Conservation (phyloP, 2,329 filamentous ascomycete species). For the Exophiala viscosa region DNA sequence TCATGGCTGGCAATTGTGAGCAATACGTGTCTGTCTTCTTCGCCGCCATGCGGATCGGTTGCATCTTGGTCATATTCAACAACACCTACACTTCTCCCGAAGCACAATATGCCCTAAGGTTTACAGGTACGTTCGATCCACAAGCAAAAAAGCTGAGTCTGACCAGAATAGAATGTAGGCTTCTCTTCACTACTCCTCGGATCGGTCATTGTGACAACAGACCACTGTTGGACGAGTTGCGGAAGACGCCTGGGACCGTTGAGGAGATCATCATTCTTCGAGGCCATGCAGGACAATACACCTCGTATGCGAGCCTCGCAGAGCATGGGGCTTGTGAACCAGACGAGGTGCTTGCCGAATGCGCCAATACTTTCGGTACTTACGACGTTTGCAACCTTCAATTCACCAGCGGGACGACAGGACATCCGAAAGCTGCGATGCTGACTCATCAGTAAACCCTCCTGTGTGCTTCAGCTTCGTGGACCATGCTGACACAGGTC, state of each 20-base stretch:
- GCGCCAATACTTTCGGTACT: conserved; percentile 56
- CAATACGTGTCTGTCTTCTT: conserved; percentile 67
- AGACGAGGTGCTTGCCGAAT: conserved; percentile 50
- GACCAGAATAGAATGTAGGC: conserved; percentile 56
- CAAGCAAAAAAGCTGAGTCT: not conserved
- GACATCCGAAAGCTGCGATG: conserved; percentile 70
- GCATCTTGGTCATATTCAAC: conserved; percentile 72
- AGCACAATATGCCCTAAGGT: conserved; percentile 66
- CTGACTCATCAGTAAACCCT: conserved; percentile 61
- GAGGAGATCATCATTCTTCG: conserved; percentile 59
- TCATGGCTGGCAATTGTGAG: conserved; percentile 65
- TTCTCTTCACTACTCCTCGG: conserved; percentile 67
- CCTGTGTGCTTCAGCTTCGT: conserved; percentile 1
- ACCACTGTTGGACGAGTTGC: conserved; percentile 55
- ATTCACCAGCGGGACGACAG: conserved; percentile 72
- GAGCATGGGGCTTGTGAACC: conserved; percentile 49
- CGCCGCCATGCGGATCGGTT: conserved; percentile 62
- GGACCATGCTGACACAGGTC: not conserved
- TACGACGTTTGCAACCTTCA: conserved; percentile 70
- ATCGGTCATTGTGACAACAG: conserved; percentile 65
- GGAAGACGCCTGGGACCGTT: conserved; percentile 40
- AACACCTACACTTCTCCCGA: conserved; percentile 76
- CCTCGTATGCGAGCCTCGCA: conserved; percentile 59
- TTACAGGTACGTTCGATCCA: conserved; percentile 55
- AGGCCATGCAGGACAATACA: conserved; percentile 52